Evolutionary conservation across 805 yeast species (phyloP).

Genomic region (Tetrapisispora arboricola): DNA sequence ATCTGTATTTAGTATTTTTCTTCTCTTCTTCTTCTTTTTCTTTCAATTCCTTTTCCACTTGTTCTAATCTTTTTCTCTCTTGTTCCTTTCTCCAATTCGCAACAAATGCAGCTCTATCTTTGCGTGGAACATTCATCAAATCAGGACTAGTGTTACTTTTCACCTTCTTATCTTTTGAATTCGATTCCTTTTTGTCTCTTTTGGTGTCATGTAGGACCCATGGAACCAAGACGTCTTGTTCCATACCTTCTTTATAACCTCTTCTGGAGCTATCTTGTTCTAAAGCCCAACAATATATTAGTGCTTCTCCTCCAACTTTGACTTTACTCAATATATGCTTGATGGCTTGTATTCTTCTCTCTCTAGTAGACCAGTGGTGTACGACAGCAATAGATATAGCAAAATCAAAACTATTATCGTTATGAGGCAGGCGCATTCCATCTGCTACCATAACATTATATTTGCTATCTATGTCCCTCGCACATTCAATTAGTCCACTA

Average conservation of each 20-base stretch:
- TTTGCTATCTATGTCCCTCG: conserved; percentile 31
- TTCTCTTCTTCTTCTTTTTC: conserved; percentile 18
- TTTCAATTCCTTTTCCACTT: conserved; percentile 13
- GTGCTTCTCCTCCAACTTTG: conserved; percentile 50
- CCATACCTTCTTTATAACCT: conserved; percentile 86
- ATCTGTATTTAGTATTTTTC: conserved; percentile 60
- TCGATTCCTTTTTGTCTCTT: conserved; percentile 11
- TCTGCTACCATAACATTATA: conserved; percentile 68
- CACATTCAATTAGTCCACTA: conserved; percentile 57
- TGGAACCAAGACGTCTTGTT: conserved; percentile 89
- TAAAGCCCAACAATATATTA: conserved; percentile 93
- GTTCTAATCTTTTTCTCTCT: conserved; percentile 17
- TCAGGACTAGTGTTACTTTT: conserved; percentile 17
- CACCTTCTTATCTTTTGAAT: conserved; percentile 3
- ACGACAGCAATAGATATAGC: conserved; percentile 93
- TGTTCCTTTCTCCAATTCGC: conserved; percentile 18
- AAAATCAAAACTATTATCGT: conserved; percentile 46
- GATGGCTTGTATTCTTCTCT: conserved; percentile 70
- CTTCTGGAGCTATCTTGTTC: conserved; percentile 83
- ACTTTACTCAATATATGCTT: conserved; percentile 53
- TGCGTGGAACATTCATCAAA: conserved; percentile 18
- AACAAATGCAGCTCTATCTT: conserved; percentile 22
- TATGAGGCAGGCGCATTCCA: conserved; percentile 59
- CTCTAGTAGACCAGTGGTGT: conserved; percentile 85
- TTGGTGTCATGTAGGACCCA: conserved; percentile 65